Evolutionary conservation across 73 alveolate genomes (phyloP), one percentile per base, ranked within the genome.

Genomic region (Loxodes magnus): DNA sequence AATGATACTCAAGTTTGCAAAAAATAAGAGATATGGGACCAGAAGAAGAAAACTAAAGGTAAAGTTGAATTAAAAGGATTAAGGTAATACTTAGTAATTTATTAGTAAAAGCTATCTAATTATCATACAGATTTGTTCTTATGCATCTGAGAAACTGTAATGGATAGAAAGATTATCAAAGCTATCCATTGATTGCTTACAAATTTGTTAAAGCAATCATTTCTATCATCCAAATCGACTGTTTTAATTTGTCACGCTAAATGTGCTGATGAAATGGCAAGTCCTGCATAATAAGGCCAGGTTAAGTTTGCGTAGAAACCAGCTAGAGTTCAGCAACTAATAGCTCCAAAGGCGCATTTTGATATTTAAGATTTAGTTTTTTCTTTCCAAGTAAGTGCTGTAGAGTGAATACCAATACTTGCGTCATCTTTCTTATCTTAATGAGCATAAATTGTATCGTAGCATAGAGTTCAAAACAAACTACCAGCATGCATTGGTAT

Each of bases 401-500:
- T 65, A 25, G 82, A 53, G 10, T 84, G 66, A 25, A 79, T 55
- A 16, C 90, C 90, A 3, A 84, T 54, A 41, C 59, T 38, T 37
- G 67, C 56, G 57, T 84, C 96, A 56, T 60, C 60, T 27, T 67
- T 57, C 30, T 64, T 79, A 64, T 84, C 96, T 38, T 79, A 67
- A 63, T 59, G 78, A 4, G 88, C 96, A 75, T 84, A 84, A 20
- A 84, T 82, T 6, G 96, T 74, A 50, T 84, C 96, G 39, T 84
- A 84, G 12, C 79, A 70, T 12, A 84, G 30, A 5, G 96, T 84
- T 84, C 90, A 74, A 17, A 27, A 14, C 50, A 20, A 15, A 22
- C 38, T 23, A 23, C 88, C 93, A 3, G 67, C 5, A 38, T 73
- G 67, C 19, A 75, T 34, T 0, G 93, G 93, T 10, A 80, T 29